Base-by-base conservation (phyloP, 2,329 filamentous ascomycete species). In the Fusarium cicatricum region DNA sequence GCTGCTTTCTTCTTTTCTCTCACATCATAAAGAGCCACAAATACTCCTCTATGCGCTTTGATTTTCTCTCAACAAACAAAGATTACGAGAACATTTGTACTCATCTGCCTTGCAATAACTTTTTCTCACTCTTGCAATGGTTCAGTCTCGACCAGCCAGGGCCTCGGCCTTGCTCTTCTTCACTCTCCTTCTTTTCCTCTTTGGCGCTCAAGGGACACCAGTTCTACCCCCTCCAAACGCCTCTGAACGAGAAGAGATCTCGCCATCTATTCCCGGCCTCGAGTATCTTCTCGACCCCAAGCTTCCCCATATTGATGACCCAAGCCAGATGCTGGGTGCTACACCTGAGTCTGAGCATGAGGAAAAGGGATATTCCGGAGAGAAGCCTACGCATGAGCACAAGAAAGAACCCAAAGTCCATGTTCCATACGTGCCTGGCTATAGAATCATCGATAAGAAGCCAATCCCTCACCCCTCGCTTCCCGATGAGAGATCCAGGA, bases 301-400 rank as follows among this genome's bases (percentile, higher is more conserved):
- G 5, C 5, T 40, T 15, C 50, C 33, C n/a, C 34, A 47, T n/a
- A 33, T 46, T 12, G 28, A 47, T 16, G 16, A 67, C 64, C 14
- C 51, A 10, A 40, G 36, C 45, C 37, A 33, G 11, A 17, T 48
- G 12, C 26, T 48, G 42, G 40, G 17, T 3, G 16, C 21, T 11
- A n/a, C 26, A 2, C 5, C 29, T 2, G 15, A 14, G 26, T 32
- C 14, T 32, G 29, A 32, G 6, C 9, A 26, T n/a, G 16, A 12
- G 29, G n/a, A 42, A 5, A 19, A 31, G 14, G 9, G 15, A 21
- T n/a, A n/a, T n/a, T n/a, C n/a, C n/a, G n/a, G n/a, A n/a, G n/a
- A n/a, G n/a, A n/a, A n/a, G n/a, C n/a, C n/a, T n/a, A n/a, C n/a
- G n/a, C 21, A 23, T 23, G 21, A 4, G 7, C 7, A 23, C 21